Conservation (phyloP, 2,329 filamentous ascomycete genomes). For the Seiridium unicorne region DNA sequence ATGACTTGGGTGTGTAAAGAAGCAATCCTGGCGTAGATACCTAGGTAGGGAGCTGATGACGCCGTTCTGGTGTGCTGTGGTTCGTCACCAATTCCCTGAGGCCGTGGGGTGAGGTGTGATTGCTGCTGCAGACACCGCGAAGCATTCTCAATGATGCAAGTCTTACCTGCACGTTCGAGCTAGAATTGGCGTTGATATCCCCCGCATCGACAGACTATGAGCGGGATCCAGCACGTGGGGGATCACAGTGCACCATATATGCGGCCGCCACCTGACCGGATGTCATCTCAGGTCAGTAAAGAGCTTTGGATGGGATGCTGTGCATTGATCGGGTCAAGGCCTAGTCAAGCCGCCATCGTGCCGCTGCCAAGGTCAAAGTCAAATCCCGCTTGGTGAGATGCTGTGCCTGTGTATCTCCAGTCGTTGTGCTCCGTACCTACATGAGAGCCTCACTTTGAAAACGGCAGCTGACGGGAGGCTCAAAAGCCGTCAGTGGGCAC, state of each 20-base stretch:
- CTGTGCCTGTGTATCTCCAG: too few species aligned
- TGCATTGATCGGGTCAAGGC: too few species aligned
- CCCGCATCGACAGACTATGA: background rate
- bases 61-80: background rate
- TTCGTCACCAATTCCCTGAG: background rate
- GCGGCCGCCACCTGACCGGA: too few species aligned
- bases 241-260: background rate
- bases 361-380: too few species aligned
- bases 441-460: too few species aligned
- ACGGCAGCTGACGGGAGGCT: too few species aligned
- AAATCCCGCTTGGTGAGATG: too few species aligned
- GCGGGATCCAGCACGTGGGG: background rate
- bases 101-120: constrained; percentile 7
- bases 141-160: background rate
- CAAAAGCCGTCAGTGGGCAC: too few species aligned
- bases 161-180: background rate
- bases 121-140: background rate
- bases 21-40: background rate
- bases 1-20: background rate
- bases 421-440: too few species aligned
- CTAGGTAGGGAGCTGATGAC: background rate
- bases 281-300: too few species aligned
- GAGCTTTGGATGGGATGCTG: too few species aligned
- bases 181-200: constrained; percentile 3
- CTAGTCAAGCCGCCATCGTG: too few species aligned